These are phyloP conservation scores for Tulasnella sp. DNA, from an alignment of 768 basidiomycete genomes.

Conservation along the genomic window DNA sequence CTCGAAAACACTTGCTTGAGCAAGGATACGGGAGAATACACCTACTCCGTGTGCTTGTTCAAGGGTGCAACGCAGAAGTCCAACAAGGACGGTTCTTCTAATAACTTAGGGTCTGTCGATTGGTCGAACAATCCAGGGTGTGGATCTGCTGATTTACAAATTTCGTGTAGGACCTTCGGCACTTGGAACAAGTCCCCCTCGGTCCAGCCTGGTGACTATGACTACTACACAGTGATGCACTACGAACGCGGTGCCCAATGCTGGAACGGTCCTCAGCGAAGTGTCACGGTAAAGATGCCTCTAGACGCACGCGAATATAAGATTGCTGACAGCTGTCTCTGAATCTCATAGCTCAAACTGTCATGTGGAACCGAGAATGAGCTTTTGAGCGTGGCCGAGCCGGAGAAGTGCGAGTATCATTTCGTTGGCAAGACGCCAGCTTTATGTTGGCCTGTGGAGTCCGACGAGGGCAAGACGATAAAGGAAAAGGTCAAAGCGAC, in stretches of 20 bases:
- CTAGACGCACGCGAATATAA: background rate
- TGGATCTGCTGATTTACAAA: background rate
- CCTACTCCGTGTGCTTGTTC: conserved; percentile 90
- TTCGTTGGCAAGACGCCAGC: conserved; percentile 79
- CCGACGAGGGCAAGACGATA: background rate
- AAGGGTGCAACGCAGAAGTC: conserved; percentile 80
- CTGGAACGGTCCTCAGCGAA: conserved; percentile 94
- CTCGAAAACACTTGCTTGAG: conserved; percentile 70
- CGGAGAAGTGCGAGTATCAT: conserved; percentile 95
- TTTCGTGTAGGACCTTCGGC: conserved; percentile 47
- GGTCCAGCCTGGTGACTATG: conserved; percentile 46
- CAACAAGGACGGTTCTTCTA: conserved; percentile 60
- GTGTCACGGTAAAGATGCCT: conserved; percentile 46
- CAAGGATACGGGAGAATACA: conserved; percentile 88
- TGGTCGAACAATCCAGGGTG: background rate
- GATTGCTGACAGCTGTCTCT: background rate
- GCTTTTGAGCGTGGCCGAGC: conserved; percentile 65
- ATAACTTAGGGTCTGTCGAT: conserved; percentile 66
- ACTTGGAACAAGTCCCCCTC: conserved; percentile 64
- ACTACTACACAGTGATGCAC: conserved; percentile 69
- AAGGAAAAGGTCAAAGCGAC: background rate
- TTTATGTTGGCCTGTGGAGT: conserved; percentile 42
- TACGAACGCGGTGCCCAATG: conserved; percentile 82
- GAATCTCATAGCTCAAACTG: conserved; percentile 49
- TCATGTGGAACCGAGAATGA: conserved; percentile 80